phyloP scores from a whole-genome alignment of 2,329 filamentous ascomycete species.

The Catunica adiposa region DNA sequence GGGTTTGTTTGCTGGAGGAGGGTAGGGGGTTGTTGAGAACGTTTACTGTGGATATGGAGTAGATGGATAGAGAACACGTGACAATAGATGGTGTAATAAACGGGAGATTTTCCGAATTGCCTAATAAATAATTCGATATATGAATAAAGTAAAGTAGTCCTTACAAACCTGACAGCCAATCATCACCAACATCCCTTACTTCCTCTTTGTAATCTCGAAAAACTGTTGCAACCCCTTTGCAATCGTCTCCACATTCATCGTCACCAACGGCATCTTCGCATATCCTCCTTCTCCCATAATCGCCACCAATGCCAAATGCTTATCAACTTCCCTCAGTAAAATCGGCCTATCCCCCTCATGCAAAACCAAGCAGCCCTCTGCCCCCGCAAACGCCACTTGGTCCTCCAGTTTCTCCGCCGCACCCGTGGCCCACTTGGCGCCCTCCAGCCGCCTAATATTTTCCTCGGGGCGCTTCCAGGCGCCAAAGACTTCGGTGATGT shows the following conservation, averaged over 20 bases:
- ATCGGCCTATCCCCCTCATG: slow-evolving; percentile 48
- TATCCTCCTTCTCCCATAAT: slow-evolving; percentile 77
- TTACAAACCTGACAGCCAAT: background rate
- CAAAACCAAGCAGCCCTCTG: slow-evolving; percentile 52
- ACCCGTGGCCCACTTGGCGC: slow-evolving; percentile 38
- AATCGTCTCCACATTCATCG: slow-evolving; percentile 73
- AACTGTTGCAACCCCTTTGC: slow-evolving; percentile 66
- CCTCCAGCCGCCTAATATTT: slow-evolving; percentile 40
- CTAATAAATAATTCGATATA: background rate
- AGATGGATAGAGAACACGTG: background rate
- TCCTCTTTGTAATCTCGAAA: slow-evolving; percentile 53
- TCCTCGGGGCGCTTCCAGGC: slow-evolving; percentile 45
- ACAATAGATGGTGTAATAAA: background rate
- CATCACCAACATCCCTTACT: slow-evolving; percentile 12
- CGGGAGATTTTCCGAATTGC: background rate
- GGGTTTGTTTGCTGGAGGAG: slow-evolving; percentile 34
- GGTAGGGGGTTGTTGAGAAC: slow-evolving; percentile 32
- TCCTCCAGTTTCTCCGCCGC: slow-evolving; percentile 35
- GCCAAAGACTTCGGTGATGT: slow-evolving; percentile 89
- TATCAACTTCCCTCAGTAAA: slow-evolving; percentile 52
- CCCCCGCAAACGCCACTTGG: slow-evolving; percentile 47
- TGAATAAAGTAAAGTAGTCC: background rate
- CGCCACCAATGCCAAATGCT: slow-evolving; percentile 65
- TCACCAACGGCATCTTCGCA: slow-evolving; percentile 68
- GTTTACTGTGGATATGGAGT: slow-evolving; percentile 24